Evolutionary conservation across 805 yeast species (phyloP), one percentile per base, ranked within the genome.

Genomic region (Candida oleophila): DNA sequence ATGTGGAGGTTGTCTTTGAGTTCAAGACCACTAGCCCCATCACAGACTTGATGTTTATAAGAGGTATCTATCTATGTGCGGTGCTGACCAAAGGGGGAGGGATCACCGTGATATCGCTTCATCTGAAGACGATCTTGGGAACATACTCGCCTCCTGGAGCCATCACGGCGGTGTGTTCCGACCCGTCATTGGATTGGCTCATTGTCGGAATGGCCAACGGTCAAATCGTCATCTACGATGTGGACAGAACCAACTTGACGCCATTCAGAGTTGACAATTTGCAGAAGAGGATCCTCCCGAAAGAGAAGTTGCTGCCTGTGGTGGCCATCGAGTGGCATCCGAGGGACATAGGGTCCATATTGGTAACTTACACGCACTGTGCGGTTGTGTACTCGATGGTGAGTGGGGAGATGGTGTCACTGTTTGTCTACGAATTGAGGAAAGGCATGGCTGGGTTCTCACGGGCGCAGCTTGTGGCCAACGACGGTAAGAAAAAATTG

Each of bases 141-240:
- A 76, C 81, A 1, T 80, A 80, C 55, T 74, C 77, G 49, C 77
- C 89, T 1, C 85, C 87, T 1, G 83, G 87, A 1, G 73, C 77
- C 11, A 76, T 91, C n/a, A 74, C 87, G 1, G 76, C 87, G 2
- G 71, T 84, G 12, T 94, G 81, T 48, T 65, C 86, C 1, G 99
- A 94, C 57, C 97, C 97, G 2, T 77, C 95, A 0, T 63, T 94
- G 52, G 97, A 91, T 64, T 94, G 94, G 89, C 66, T 92, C 14
- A 74, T 85, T 39, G 57, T 92, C 18, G 99, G 98, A 2, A 68
- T 89, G 44, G 77, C 80, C 41, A 89, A 83, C 61, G 99, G 99
- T 1, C 63, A 80, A 2, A 65, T 87, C 1, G 64, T 81, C 25
- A 82, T 85, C 7, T 92, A 77, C 59, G 96, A 94, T 62, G 82